These are phyloP conservation scores for Drechslera avenae DNA, from an alignment of 2,329 filamentous ascomycete species.

Conservation along the genomic window DNA sequence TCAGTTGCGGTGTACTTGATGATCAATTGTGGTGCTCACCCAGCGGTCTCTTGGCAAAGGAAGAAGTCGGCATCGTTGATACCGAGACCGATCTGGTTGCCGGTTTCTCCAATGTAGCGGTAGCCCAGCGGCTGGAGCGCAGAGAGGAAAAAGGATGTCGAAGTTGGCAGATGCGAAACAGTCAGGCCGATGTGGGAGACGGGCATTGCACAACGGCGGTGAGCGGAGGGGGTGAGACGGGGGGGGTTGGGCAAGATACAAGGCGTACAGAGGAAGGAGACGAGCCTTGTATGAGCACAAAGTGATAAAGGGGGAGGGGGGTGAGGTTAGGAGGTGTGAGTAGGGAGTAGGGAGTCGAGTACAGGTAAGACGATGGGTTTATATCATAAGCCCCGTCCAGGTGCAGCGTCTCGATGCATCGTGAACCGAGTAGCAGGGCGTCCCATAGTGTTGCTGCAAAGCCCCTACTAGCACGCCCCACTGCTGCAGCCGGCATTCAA, in stretches of 20 bases:
- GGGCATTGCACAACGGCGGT: constrained; percentile 56
- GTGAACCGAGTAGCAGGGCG: constrained; percentile 35
- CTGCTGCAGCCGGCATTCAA: constrained; percentile 42
- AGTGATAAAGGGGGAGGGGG: constrained; percentile 15
- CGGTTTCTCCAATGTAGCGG: constrained; percentile 68
- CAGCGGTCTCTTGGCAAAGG: constrained; percentile 64
- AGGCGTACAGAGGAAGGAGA: constrained; percentile 4
- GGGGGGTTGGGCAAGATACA: constrained; percentile 21
- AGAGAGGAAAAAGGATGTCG: constrained; percentile 82
- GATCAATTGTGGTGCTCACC: constrained; percentile 51
- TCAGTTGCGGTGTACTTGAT: constrained; percentile 29
- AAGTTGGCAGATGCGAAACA: constrained; percentile 77
- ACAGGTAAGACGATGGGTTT: constrained; percentile 37
- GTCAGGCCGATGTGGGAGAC: constrained; percentile 67
- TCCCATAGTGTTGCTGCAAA: constrained; percentile 40
- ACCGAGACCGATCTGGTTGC: constrained; percentile 66
- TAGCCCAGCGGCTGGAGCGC: constrained; percentile 79
- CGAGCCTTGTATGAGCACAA: constrained; percentile 18
- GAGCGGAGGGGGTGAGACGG: constrained; percentile 18
- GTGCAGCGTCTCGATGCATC: constrained; percentile 33
- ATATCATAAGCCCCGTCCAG: constrained; percentile 35
- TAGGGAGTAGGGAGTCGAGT: constrained; percentile 16
- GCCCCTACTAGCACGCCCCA: constrained; percentile 41
- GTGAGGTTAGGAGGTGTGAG: constrained; percentile 17
- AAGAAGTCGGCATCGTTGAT: constrained; percentile 67